Evolutionary conservation across 2,329 filamentous ascomycete genomes (phyloP).

Genomic region (Phialophora macrospora): DNA sequence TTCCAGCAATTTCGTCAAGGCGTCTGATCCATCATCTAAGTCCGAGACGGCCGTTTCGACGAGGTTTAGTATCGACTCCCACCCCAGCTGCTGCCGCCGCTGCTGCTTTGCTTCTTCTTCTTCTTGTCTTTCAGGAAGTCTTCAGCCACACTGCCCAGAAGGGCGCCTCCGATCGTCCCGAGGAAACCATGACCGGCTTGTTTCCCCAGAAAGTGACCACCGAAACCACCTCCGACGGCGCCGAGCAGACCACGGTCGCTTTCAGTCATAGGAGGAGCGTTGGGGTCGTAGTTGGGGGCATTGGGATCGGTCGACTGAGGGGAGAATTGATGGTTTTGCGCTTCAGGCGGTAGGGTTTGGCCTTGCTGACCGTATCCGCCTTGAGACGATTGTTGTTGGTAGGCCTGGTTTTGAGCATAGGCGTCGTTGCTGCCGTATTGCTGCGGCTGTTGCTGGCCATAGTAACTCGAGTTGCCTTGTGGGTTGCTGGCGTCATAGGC

Average conservation of each 20-base stretch:
- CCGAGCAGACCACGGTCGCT: constrained; percentile 64
- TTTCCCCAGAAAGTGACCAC: constrained; percentile 63
- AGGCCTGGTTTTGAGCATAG: constrained; percentile 32
- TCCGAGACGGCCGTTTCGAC: neutral
- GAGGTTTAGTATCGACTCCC: constrained; percentile 32
- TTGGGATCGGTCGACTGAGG: constrained; percentile 48
- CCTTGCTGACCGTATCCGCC: constrained; percentile 23
- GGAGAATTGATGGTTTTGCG: constrained; percentile 34
- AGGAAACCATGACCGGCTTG: constrained; percentile 62
- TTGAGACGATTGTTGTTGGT: constrained; percentile 32
- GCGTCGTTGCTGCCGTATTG: constrained; percentile 35
- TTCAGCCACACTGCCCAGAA: constrained; percentile 51
- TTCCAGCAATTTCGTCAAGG: neutral
- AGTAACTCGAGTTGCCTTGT: constrained; percentile 46
- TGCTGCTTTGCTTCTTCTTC: constrained; percentile 41
- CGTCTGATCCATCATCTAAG: neutral
- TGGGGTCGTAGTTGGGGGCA: constrained; percentile 49
- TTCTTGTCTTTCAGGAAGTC: constrained; percentile 58
- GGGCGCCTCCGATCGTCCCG: constrained; percentile 53
- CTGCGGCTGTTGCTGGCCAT: constrained; percentile 38
- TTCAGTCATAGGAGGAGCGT: constrained; percentile 50
- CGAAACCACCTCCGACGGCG: constrained; percentile 61
- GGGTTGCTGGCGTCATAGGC: constrained; percentile 44
- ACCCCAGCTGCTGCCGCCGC: constrained; percentile 37
- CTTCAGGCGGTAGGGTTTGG: constrained; percentile 27